Base-by-base conservation (phyloP, 805 yeast species). In the Cyberlindnera maclurae region DNA sequence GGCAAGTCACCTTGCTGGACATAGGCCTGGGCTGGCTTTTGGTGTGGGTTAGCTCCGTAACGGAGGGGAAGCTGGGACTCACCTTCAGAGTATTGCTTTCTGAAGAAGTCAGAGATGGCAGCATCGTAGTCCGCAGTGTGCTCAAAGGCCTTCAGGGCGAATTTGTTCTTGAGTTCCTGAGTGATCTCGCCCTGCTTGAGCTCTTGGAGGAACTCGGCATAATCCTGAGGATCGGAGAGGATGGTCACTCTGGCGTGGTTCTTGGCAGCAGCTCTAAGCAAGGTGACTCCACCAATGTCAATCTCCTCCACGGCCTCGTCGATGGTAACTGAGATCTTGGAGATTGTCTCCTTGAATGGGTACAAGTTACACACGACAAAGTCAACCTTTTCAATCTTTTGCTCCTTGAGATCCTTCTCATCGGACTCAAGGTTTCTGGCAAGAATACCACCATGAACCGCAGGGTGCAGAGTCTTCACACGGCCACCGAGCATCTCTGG, bases 401-500 rank as follows among this genome's bases (percentile, higher is more conserved):
- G 97, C 37, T 79, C 82, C 37, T 73, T 73, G 59, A 93, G 77
- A 62, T 93, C 98, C 54, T 77, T 68, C 65, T 88, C 94, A 65
- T 93, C 98, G 47, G 83, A 71, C 53, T 84, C 95, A 62, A 87
- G 74, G 67, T 93, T 77, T 70, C 97, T 79, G 37, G 98, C 97
- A 52, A 93, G 75, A 56, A 93, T 93, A 59, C 95, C 95, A 55
- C 96, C 98, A 63, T 93, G 98, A 45, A 93, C 96, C 24, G 97
- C 98, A 30, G 98, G 98, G 63, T 93, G 98, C 55, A 93, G 73
- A 43, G 98, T 93, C 71, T 93, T 93, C 54, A 93, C 98, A 67
- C 98, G 78, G 49, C 98, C 98, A 47, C 97, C 96, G 52, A 93
- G 73, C 96, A 93, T 93, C 67, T 93, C 98, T 38, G 98, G 98